A percentile compares a stretch with the other conserved stretches of the same genome.
Evolutionary conservation across 768 basidiomycete genomes (phyloP).

Genomic region (Strobilomyces confusus): DNA sequence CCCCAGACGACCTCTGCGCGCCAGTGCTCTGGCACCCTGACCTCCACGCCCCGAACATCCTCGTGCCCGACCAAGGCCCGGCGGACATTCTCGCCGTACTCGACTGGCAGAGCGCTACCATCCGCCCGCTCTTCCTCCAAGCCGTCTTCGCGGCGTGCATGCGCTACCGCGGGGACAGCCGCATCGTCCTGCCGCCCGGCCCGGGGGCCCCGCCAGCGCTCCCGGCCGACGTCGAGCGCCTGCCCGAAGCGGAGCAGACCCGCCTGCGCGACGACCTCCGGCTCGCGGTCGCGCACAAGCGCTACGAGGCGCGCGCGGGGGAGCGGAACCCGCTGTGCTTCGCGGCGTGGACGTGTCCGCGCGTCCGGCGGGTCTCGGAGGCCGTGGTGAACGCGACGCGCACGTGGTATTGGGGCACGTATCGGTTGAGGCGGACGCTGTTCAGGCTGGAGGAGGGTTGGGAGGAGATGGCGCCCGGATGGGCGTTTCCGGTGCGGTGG

Average conservation of each 20-base stretch:
- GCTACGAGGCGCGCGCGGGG: no score
- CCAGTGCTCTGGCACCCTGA: slow-evolving; percentile 17
- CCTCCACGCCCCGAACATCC: slow-evolving; percentile 11
- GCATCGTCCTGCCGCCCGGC: no score
- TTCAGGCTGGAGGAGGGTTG: neutral
- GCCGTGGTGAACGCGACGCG: neutral
- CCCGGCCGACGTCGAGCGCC: no score
- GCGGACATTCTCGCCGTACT: slow-evolving; percentile 9
- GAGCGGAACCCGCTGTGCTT: no score
- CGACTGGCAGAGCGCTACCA: slow-evolving; percentile 12
- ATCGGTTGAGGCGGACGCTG: neutral
- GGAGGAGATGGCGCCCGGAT: no score
- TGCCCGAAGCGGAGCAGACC: no score
- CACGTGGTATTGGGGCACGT: slow-evolving; percentile 4
- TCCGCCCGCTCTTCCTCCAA: slow-evolving; percentile 15
- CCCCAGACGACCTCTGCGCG: slow-evolving; percentile 1
- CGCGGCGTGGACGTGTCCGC: no score
- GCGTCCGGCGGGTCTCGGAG: no score
- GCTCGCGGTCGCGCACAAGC: no score
- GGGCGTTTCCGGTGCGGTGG: no score
- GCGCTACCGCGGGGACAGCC: slow-evolving; percentile 2
- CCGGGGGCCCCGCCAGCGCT: no score
- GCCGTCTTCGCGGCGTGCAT: slow-evolving; percentile 3
- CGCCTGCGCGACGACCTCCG: no score
- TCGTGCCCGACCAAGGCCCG: slow-evolving; percentile 2